Evolutionary conservation across 2,329 filamentous ascomycete species (phyloP), one percentile per base, ranked within the genome.

Genomic region (Xylaria sp.): DNA sequence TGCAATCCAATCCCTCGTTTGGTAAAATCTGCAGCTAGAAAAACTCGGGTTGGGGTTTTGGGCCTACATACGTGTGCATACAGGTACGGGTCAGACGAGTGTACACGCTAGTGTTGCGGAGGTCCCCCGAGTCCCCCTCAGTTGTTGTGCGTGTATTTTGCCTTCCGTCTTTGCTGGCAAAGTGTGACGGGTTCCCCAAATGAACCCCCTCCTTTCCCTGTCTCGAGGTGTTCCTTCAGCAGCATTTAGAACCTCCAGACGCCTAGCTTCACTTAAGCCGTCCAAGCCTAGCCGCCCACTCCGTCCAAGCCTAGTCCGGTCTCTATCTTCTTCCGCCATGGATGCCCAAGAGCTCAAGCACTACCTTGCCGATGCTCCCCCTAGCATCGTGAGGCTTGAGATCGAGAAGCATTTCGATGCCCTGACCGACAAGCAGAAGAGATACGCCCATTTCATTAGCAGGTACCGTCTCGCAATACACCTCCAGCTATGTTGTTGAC

Each of bases 361-460:
- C 70, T 97, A 96, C 72, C 82, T 96, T 57, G 92, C 94, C 43
- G 94, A 99, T 74, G 87, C 88, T 60, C 94, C 94, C 42, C 94
- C 94, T 1, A 89, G 87, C 44, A 85, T 97, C 52, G 93, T 97
- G 54, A 86, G 88, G 44, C 84, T 99, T 45, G 88, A 91, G 71
- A 94, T 97, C 71, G 91, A 91, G 76, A 90, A 91, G 70, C 93
- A 97, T 75, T 99, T 97, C 66, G 89, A 93, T 50, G 85, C 86
- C 34, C 74, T 94, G 57, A 81, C 76, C 48, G 84, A 90, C 66
- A 79, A 89, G 70, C 85, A 96, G 77, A 92, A 93, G 78, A 87
- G 89, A 69, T 97, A 97, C 79, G 90, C 92, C 60, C 92, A 97
- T 75, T 92, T 88, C 69, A 90, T 96, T 70, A 91, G 87, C 82